Evolutionary conservation across 495 filamentous ascomycete species (phyloP), one percentile per base, ranked within the genome.

Genomic region (Acidiella bohemica): DNA sequence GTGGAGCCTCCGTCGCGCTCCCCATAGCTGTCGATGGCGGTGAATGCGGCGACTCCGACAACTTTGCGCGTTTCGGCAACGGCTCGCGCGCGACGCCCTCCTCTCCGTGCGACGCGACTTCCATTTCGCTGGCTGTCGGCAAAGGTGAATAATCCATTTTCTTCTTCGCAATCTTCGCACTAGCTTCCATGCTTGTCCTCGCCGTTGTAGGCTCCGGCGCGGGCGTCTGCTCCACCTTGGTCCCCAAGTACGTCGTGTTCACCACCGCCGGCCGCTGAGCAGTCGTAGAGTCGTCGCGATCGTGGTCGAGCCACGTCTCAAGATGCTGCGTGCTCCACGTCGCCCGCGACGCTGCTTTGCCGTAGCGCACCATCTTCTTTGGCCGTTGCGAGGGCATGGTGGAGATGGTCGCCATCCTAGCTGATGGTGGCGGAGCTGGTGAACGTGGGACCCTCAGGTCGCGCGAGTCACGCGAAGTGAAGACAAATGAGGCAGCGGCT

Each of bases 301-400:
- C 42, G 16, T 37, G 31, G 3, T 32, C 32, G 10, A 42, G 26
- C 17, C 17, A 36, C 19, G 14, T 19, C 8, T n/a, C 39, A 9
- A 26, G 6, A 20, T 37, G 31, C 27, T 3, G 11, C 10, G 28
- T 27, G 31, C 32, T 41, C 6, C 4, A 41, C 11, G 30, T 34
- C 4, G 45, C 16, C 3, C 39, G 27, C 21, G 27, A 33, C 2
- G n/a, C 35, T 5, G 36, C 13, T 30, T 36, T 46, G 29, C 43
- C 43, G 19, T 46, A 46, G 1, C 29, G 17, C 8, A 41, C 22
- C 37, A 41, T n/a, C 36, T 46, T 46, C 43, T 41, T 46, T n/a
- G 20, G 43, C 19, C 43, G 43, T 21, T 40, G 28, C 22, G 14
- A 4, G 2, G 43, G 21, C 36, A 24, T 24, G 23, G 42, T n/a